These are phyloP conservation scores for Aspergillus udagawae DNA, from an alignment of 2,329 filamentous ascomycete genomes.

Conservation along the genomic window DNA sequence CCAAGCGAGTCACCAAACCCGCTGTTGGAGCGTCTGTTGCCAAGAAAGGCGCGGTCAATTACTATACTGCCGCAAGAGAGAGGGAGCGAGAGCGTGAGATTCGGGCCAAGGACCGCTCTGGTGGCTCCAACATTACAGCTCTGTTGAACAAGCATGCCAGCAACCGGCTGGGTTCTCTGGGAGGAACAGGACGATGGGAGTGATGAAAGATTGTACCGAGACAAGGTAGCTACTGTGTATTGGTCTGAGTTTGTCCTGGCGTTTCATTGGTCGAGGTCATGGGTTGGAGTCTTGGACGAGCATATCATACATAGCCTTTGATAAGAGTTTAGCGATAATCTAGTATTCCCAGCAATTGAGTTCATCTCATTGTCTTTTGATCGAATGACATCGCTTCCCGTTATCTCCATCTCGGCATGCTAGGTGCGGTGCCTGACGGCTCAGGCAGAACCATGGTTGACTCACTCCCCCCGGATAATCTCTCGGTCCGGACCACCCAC, in stretches of 20 bases:
- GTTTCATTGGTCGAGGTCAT: neutral
- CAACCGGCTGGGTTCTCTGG: constrained; percentile 35
- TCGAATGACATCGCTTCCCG: neutral
- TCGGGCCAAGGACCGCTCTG: constrained; percentile 46
- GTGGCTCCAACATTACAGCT: constrained; percentile 27
- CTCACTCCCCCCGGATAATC: neutral
- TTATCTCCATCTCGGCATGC: neutral
- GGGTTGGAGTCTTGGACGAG: neutral
- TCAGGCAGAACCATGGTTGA: neutral
- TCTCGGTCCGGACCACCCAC: neutral
- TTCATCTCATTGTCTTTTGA: neutral
- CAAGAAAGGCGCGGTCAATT: constrained; percentile 59
- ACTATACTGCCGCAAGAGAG: constrained; percentile 52
- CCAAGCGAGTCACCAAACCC: constrained; percentile 26
- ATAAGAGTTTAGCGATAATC: neutral
- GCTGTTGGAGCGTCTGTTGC: constrained; percentile 44
- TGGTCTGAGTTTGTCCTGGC: neutral
- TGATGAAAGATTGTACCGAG: constrained; percentile 12
- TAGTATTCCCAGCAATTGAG: neutral
- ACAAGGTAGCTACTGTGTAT: neutral
- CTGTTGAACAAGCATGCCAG: constrained; percentile 39
- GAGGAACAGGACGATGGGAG: constrained; percentile 40
- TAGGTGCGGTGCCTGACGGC: neutral
- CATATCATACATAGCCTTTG: neutral
- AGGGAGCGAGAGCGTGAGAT: constrained; percentile 55